Base-by-base conservation (phyloP, 495 filamentous ascomycete species). In the Aspergillus coremiiformis region DNA sequence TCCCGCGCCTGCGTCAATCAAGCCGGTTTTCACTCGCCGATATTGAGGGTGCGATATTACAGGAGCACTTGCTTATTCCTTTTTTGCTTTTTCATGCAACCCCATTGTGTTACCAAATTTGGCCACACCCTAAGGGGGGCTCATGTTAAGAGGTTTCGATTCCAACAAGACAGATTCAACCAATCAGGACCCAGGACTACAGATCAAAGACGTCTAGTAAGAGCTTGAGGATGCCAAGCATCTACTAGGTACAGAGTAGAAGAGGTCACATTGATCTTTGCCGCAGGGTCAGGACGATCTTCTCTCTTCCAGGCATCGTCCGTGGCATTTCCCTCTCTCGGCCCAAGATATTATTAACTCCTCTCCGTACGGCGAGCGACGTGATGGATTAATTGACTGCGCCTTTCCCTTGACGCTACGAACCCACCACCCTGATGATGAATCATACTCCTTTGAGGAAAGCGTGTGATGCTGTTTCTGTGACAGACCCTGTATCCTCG, bases 181-280 rank as follows among this genome's bases (percentile, higher is more conserved):
- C 49, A 50, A 52, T 39, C 53, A 51, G 3, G 19, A 4, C 26
- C 19, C n/a, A 15, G 26, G 14, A 21, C 29, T 39, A 33, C 49
- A 4, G 23, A 32, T 7, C 53, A 35, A 43, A 49, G 35, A 39
- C 39, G 32, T 37, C 21, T 39, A 5, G 56, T 32, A 46, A 37
- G 44, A 50, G 53, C 53, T 50, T 49, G 53, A 51, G 41, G 14
- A 24, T 49, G 53, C 57, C 53, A 56, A 60, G 57, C 47, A 48
- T n/a, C n/a, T n/a, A n/a, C n/a, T n/a, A n/a, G n/a, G n/a, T n/a
- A n/a, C n/a, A n/a, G n/a, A 27, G 29, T 39, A 12, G 35, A 39
- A 27, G 39, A 14, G 41, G 57, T 59, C 53, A 55, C 53, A 55
- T 47, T 53, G 45, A 47, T 27, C 29, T 44, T 46, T 39, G 44